phyloP scores from a whole-genome alignment of 2,329 filamentous ascomycete genomes.

The Penicillium occitanis region DNA sequence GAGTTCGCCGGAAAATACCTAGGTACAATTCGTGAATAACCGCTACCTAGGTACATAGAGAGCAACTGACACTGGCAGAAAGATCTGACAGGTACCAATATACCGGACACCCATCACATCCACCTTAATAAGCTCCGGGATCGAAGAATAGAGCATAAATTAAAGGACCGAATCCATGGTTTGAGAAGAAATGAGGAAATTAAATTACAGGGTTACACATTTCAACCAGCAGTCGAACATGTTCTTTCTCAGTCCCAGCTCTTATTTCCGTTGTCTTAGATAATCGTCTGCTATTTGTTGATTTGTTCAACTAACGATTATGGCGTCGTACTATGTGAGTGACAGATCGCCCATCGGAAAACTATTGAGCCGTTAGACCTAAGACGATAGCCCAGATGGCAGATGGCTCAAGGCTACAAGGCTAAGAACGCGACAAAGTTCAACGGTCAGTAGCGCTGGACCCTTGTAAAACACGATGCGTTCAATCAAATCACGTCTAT shows the following conservation, averaged over 20 bases:
- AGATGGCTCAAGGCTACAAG: not conserved
- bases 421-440: not conserved
- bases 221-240: not conserved
- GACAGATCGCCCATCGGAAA: not conserved
- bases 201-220: slow-evolving; percentile 8
- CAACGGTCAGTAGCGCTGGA: slow-evolving; percentile 20
- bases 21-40: not conserved
- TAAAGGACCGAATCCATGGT: slow-evolving; percentile 12
- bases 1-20: not conserved
- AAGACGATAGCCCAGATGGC: not conserved
- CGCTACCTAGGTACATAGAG: too few relatives aligned
- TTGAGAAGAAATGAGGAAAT: slow-evolving; percentile 14
- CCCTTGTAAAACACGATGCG: not conserved
- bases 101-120: slow-evolving; percentile 4
- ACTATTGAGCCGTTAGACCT: not conserved
- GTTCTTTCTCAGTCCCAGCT: not conserved
- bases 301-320: not conserved
- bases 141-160: not conserved
- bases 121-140: not conserved
- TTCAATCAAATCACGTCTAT: not conserved
- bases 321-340: not conserved
- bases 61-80: too few relatives aligned
- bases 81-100: slow-evolving; percentile 4
- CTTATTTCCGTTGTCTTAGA: not conserved
- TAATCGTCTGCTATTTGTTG: not conserved